A percentile compares a stretch with the other conserved stretches of the same genome.
These are phyloP conservation scores for Cladosporium phlei DNA, from an alignment of 2,329 filamentous ascomycete species.

Conservation along the genomic window DNA sequence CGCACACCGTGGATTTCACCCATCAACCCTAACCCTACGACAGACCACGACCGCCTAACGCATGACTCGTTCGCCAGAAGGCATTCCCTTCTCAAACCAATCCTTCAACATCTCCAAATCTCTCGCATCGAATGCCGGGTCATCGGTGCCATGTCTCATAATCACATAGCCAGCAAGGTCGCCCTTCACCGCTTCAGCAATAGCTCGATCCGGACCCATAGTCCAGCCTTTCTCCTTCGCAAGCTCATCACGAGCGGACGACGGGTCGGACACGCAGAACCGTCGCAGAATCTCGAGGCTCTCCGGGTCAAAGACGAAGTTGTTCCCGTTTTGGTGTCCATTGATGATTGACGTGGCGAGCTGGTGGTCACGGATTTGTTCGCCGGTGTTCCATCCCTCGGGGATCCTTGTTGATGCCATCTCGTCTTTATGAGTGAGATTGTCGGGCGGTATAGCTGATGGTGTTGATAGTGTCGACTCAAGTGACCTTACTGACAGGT, in stretches of 20 bases:
- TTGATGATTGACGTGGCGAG: constrained; percentile 15
- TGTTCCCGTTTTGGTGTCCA: constrained; percentile 4
- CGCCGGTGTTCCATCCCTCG: constrained; percentile 9
- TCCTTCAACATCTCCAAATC: constrained; percentile 15
- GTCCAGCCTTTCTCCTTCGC: constrained; percentile 11
- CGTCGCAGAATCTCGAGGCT: constrained; percentile 3
- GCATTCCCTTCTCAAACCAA: constrained; percentile 15
- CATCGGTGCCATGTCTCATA: constrained; percentile 12
- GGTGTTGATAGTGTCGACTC: too few relatives aligned
- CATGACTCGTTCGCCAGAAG: background rate
- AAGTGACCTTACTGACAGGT: too few relatives aligned
- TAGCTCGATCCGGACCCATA: background rate
- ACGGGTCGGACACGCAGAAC: constrained; percentile 1
- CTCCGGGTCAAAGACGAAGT: constrained; percentile 3
- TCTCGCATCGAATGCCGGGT: constrained; percentile 14
- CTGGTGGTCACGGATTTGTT: constrained; percentile 15
- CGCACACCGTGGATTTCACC: too few relatives aligned
- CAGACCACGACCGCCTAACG: background rate
- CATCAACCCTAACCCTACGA: too few relatives aligned
- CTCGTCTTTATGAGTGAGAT: too few relatives aligned
- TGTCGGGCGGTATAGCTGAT: too few relatives aligned
- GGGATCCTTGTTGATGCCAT: too few relatives aligned
- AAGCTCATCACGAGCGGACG: constrained; percentile 3
- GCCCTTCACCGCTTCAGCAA: background rate
- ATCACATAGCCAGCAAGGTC: constrained; percentile 7